Conservation (phyloP, 495 filamentous ascomycete species). For the Opeltia flavorubescens region DNA sequence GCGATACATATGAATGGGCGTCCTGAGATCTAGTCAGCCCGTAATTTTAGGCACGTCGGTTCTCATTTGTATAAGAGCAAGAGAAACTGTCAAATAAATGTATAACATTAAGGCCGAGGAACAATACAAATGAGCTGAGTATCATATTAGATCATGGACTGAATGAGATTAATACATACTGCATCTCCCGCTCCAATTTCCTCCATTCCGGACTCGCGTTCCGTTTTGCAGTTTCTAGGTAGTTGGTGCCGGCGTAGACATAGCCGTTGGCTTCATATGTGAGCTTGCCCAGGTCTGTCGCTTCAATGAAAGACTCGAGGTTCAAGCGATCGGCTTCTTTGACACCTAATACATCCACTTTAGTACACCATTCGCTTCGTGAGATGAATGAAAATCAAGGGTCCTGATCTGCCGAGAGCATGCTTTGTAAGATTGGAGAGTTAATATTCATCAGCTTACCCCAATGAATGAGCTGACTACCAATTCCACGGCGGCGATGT, state of each 20-base stretch:
- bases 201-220: constrained; percentile 12
- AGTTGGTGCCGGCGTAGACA: constrained; percentile 8
- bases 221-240: constrained; percentile 11
- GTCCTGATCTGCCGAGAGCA: not conserved
- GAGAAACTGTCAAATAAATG: not conserved
- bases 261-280: constrained; percentile 29
- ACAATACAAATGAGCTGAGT: not conserved
- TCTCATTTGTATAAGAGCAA: not conserved
- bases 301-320: constrained; percentile 27
- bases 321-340: constrained; percentile 22
- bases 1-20: constrained; percentile 10
- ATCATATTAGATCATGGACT: not conserved
- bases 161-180: constrained; percentile 1
- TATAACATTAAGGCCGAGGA: not conserved
- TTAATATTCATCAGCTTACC: constrained; percentile 15
- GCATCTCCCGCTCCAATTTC: constrained; percentile 6
- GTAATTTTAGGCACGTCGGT: not conserved
- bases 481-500: constrained; percentile 24
- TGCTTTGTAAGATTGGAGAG: not conserved
- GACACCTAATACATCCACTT: not conserved
- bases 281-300: constrained; percentile 25
- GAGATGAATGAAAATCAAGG: constrained; percentile 1
- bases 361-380: not conserved
- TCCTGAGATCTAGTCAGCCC: not conserved
- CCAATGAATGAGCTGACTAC: constrained; percentile 27